Evolutionary conservation across 1,139 yeast genomes (phyloP), one percentile per base, ranked within the genome.

Genomic region (Nakaseomyces bracarensis): DNA sequence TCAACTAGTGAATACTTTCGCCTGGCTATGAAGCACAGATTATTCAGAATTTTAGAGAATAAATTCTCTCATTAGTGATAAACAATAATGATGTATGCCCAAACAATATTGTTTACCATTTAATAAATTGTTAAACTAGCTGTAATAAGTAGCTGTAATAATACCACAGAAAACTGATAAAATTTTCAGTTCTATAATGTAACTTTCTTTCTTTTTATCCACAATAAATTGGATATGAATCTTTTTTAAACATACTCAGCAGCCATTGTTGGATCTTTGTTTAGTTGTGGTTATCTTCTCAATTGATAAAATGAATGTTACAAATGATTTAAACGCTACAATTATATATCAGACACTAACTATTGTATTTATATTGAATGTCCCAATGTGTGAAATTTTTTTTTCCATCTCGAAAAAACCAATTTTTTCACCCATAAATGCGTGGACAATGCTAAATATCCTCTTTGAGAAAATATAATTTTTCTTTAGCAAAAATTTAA

Each of bases 231-330:
- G 37, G 27, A 25, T 11, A 11, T 11, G n/a, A 10, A 25, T 25
- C 10, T 25, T 25, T 6, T 31, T 31, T 36, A 23, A 20, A 37
- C 39, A 37, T 37, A 37, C 39, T 37, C 18, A 28, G 39, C 39
- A 28, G 39, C 39, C 39, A 37, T 37, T 37, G 39, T 35, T 35
- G 38, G 28, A 8, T 35, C 29, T 35, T n/a, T 35, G 15, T 16
- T 15, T 16, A 3, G 39, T 26, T 37, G 30, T 26, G 34, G 25
- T 28, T 28, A 3, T 19, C 25, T 36, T 25, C 15, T 31, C 8
- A 6, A 19, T n/a, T n/a, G n/a, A n/a, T n/a, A n/a, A n/a, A n/a
- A n/a, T n/a, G n/a, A n/a, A n/a, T n/a, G n/a, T n/a, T n/a, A n/a
- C n/a, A n/a, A n/a, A n/a, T n/a, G n/a, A n/a, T n/a, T n/a, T n/a